phyloP scores from a whole-genome alignment of 169 alveolate species.

The Plasmodium inui region DNA sequence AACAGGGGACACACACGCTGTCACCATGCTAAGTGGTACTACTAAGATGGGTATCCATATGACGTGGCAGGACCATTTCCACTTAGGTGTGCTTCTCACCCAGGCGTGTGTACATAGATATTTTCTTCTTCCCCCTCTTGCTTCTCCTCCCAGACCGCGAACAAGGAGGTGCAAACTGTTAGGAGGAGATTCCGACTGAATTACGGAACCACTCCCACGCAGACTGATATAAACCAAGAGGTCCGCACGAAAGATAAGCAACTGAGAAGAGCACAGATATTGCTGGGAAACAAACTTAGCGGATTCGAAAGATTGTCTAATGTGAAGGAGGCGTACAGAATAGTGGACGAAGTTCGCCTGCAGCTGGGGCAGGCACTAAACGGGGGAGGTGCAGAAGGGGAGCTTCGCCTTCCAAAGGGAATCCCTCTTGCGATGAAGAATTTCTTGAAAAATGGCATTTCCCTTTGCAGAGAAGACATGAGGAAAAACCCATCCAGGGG shows the following conservation, averaged over 20 bases:
- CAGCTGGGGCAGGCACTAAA: background rate
- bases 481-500: background rate
- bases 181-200: constrained; percentile 31
- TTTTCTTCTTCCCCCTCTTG: background rate
- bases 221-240: constrained; percentile 10
- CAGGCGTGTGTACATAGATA: background rate
- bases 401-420: background rate
- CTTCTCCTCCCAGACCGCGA: background rate
- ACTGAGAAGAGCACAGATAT: background rate
- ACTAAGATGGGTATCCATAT: too few relatives aligned
- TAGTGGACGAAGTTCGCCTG: constrained; percentile 6
- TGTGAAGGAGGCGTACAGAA: constrained; percentile 11
- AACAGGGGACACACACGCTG: too few relatives aligned
- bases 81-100: too few relatives aligned
- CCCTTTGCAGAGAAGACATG: background rate
- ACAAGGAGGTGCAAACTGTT: constrained; percentile 19
- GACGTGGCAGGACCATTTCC: too few relatives aligned
- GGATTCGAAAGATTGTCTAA: background rate
- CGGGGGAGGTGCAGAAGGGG: background rate
- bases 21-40: too few relatives aligned
- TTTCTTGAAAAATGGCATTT: background rate
- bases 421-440: background rate
- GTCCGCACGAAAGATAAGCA: background rate
- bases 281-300: constrained; percentile 33
- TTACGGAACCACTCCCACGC: constrained; percentile 15